Percentiles rank a stretch among this genome's conserved stretches.
phyloP scores from a whole-genome alignment of 78 protist species.

The Emiliania huxleyi region DNA sequence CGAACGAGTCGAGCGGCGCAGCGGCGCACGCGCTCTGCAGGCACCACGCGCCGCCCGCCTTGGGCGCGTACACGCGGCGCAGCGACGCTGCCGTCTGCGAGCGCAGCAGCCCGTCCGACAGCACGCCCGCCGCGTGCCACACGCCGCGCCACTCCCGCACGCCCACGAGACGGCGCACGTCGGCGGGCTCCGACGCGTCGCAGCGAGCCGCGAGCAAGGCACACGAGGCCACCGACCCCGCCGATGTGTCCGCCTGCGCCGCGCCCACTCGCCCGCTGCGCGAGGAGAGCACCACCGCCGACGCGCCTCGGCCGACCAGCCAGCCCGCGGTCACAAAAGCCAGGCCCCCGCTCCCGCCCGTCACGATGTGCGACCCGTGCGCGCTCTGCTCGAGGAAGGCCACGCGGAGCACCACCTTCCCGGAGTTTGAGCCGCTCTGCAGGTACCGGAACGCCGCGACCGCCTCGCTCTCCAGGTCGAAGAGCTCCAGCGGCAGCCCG shows the following conservation, averaged over 20 bases:
- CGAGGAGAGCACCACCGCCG: not conserved
- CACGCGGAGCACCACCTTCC: conserved; percentile 25
- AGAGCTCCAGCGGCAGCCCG: not conserved
- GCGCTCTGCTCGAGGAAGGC: not conserved
- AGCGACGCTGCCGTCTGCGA: not conserved
- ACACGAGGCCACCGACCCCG: not conserved
- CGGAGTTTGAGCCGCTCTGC: not conserved
- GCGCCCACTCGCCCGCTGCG: not conserved
- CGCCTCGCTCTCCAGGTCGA: not conserved
- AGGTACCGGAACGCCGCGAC: conserved; percentile 26
- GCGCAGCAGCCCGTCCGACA: not conserved
- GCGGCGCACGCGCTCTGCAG: not conserved
- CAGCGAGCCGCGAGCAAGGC: not conserved
- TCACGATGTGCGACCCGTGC: not conserved
- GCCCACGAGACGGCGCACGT: not conserved
- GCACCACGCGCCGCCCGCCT: not conserved
- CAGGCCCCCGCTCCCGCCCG: not conserved
- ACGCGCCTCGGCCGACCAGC: not conserved
- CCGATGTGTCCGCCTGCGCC: not conserved
- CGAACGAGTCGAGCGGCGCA: not conserved
- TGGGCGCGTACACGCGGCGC: not conserved
- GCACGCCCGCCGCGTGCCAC: not conserved
- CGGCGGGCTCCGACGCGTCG: not conserved
- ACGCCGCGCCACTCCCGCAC: not conserved
- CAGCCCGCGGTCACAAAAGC: not conserved